phyloP scores from a whole-genome alignment of 148 eudicot genomes.

The Amaranthus hypochondriacus region DNA sequence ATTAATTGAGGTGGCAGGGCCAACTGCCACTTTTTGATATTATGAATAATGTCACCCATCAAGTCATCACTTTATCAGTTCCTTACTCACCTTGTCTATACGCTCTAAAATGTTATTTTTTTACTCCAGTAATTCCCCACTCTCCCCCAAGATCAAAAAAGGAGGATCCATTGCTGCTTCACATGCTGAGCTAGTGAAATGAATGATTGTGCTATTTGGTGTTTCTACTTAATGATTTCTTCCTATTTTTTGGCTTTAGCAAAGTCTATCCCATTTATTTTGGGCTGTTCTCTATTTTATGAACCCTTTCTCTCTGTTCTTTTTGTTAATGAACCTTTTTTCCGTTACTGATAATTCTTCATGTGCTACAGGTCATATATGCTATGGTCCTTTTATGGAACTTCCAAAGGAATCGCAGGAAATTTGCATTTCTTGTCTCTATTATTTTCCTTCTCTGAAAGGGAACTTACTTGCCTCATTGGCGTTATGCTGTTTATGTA shows the following conservation, averaged over 20 bases:
- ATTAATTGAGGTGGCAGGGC: neutral
- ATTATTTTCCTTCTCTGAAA: conserved; percentile 65
- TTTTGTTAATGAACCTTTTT: neutral
- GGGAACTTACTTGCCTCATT: conserved; percentile 56
- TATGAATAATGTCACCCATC: too few relatives aligned
- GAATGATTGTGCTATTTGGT: neutral
- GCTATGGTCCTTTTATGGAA: conserved; percentile 70
- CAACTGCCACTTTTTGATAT: too few relatives aligned
- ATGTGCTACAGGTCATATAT: conserved; percentile 45
- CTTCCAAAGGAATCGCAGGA: conserved; percentile 69
- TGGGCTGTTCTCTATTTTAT: neutral
- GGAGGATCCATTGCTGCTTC: too few relatives aligned
- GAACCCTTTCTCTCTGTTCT: neutral
- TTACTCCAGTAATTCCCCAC: too few relatives aligned
- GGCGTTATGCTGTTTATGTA: conserved; percentile 78
- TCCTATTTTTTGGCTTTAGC: neutral
- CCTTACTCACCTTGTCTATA: too few relatives aligned
- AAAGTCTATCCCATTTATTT: neutral
- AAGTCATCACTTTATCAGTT: too few relatives aligned
- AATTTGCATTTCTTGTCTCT: conserved; percentile 70
- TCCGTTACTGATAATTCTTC: conserved; percentile 6
- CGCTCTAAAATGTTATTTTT: too few relatives aligned
- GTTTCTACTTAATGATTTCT: neutral
- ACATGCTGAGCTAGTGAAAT: neutral
- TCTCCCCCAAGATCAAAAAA: too few relatives aligned